Base-by-base conservation (phyloP, 441 rosid species). In the Populus hybrid region DNA sequence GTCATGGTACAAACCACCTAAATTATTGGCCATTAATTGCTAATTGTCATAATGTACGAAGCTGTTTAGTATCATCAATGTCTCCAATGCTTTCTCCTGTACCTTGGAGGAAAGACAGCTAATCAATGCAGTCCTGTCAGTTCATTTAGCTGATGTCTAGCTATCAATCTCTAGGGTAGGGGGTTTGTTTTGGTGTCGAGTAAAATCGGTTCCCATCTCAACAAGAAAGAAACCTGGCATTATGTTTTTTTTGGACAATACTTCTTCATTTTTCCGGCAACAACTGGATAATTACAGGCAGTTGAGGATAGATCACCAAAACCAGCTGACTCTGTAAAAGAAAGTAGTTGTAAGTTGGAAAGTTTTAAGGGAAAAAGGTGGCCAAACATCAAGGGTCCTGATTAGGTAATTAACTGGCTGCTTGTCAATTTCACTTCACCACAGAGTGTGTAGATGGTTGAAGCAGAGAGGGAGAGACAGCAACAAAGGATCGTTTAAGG, bases 241-340 rank as follows among this genome's bases (percentile, higher is more conserved):
- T 40, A 0, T 40, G 11, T 40, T 40, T 40, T 40, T 38, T 40
- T 12, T 40, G 50, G 50, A 40, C 50, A 40, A 0, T 4, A 40
- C 50, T 3, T 2, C 4, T 32, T 11, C 50, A 0, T 40, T 40
- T 40, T 40, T 12, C 1, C 50, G 14, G 50, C 16, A 40, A 40
- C 50, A 11, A 28, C 66, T 72, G 50, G 21, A 57, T 34, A 28
- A 32, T 34, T 72, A 59, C 75, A 10, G 36, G 18, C 12, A 18
- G 81, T 42, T 83, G 71, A 75, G 50, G 70, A 42, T 65, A 16
- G 81, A 75, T 75, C 21, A 71, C 80, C 81, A 78, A 80, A 74
- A 75, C 79, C 72, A 75, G 67, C 79, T 64, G 75, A 14, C 61
- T 71, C n/a, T 26, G 42, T 20, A 2, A 42, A 28, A 30, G 70